Evolutionary conservation across 352 stramenopile genomes (phyloP), one percentile per base, ranked within the genome.

Genomic region (Globisporangium acanthophoron): DNA sequence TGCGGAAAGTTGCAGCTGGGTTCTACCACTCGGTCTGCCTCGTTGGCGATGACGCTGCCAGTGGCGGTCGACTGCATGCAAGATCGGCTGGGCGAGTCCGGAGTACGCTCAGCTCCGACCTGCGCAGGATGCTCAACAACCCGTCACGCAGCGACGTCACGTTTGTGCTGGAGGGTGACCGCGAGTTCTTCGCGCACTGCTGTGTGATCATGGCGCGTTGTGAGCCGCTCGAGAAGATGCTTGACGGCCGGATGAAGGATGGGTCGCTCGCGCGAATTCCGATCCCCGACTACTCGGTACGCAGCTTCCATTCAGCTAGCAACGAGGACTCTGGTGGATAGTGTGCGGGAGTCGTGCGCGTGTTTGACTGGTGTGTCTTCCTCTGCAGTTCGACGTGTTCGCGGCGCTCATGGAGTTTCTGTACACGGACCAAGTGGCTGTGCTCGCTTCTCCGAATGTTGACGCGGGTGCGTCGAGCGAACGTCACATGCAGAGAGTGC

Each of bases 21-120:
- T 98, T 98, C 58, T 98, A 98, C 56, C 92, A 98, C 73, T 91
- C 85, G 2, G 69, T 92, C 1, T 92, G 85, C 35, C 21, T 94
- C 7, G 59, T 79, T 16, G 65, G 71, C 0, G 46, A 68, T 47
- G 52, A 61, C 7, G 56, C 27, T 13, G 24, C 16, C 12, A 43
- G 9, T 5, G 31, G 31, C 31, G 29, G 49, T 15, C 49, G 49
- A 7, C 33, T 37, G 47, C 37, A 41, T 9, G 49, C 18, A 44
- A 5, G 29, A 41, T n/a, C 16, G 3, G 31, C 11, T 46, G 45
- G 21, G 27, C 49, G 50, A 37, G n/a, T 29, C 20, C 43, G 29
- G 16, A 62, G 41, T 20, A 83, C 84, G 15, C 66, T 97, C 13
- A 88, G 73, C 60, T 65, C 65, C 15, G 86, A 97, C 61, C 60